phyloP scores from a whole-genome alignment of 2,329 filamentous ascomycete species.

The Colletotrichum gloeosporioides region DNA sequence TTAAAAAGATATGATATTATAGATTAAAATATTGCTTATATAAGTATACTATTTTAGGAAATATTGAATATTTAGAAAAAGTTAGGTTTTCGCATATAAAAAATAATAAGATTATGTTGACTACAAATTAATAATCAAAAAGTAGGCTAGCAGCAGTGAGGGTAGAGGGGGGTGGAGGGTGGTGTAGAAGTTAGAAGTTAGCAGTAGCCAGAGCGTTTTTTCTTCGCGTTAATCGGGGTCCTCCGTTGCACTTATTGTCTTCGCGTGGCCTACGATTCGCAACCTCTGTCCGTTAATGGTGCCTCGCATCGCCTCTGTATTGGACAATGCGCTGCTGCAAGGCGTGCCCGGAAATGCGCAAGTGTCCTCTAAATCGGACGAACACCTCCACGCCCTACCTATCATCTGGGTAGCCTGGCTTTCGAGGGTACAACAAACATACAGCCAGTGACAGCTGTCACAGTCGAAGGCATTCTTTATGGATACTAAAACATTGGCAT shows the following conservation, averaged over 20 bases:
- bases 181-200: too few species aligned
- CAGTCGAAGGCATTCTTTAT: neutral
- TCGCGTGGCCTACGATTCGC: slow-evolving; percentile 1
- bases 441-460: neutral
- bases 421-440: neutral
- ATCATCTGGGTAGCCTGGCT: neutral
- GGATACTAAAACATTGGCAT: neutral
- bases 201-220: too few species aligned
- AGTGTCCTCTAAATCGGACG: neutral
- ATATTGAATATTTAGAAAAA: too few species aligned
- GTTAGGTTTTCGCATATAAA: too few species aligned
- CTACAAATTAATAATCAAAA: too few species aligned
- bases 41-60: too few species aligned
- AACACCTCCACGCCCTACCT: neutral
- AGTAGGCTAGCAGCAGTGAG: too few species aligned
- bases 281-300: neutral
- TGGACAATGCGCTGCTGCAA: slow-evolving; percentile 1
- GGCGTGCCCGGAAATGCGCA: neutral
- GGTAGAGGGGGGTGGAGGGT: too few species aligned
- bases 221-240: too few species aligned
- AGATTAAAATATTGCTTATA: too few species aligned
- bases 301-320: neutral
- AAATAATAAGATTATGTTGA: too few species aligned
- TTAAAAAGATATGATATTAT: too few species aligned
- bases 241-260: neutral